A percentile compares a stretch with the other conserved stretches of the same genome.
phyloP scores from a whole-genome alignment of 495 filamentous ascomycete genomes.

The Platismatia glauca region DNA sequence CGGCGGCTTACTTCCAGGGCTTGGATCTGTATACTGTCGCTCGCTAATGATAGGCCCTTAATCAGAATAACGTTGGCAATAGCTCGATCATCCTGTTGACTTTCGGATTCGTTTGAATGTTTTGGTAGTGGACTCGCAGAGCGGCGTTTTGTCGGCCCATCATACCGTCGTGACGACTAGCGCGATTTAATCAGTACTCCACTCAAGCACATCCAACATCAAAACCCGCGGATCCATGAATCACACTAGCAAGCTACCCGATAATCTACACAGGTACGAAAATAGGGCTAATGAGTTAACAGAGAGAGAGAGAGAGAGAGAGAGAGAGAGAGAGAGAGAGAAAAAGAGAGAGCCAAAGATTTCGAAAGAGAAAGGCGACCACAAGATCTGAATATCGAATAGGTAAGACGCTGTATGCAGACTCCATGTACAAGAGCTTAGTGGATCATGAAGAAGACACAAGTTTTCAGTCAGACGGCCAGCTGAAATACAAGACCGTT shows the following conservation, averaged over 20 bases:
- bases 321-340: background rate
- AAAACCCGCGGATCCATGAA: background rate
- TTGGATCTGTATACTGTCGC: conserved; percentile 71
- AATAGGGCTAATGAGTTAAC: too few species aligned
- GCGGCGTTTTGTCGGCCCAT: background rate
- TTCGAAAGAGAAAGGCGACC: background rate
- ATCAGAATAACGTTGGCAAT: conserved; percentile 78
- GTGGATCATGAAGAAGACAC: background rate
- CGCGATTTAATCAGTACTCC: background rate
- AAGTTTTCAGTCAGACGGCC: background rate
- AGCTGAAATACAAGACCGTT: background rate
- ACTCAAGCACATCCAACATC: background rate
- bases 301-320: background rate
- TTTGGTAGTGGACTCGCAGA: background rate
- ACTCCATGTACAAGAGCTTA: background rate
- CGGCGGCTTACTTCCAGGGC: conserved; percentile 53
- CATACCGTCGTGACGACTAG: background rate
- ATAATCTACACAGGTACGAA: background rate
- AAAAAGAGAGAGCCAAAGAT: background rate
- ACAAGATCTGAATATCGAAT: background rate
- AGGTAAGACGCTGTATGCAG: background rate
- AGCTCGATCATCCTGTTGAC: conserved; percentile 24
- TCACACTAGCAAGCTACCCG: background rate
- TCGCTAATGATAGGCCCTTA: conserved; percentile 64
- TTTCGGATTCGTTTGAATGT: background rate